A percentile compares a stretch with the other conserved stretches of the same genome.
Conservation (phyloP, 1,139 yeast genomes). For the Geotrichum macrosporum region DNA sequence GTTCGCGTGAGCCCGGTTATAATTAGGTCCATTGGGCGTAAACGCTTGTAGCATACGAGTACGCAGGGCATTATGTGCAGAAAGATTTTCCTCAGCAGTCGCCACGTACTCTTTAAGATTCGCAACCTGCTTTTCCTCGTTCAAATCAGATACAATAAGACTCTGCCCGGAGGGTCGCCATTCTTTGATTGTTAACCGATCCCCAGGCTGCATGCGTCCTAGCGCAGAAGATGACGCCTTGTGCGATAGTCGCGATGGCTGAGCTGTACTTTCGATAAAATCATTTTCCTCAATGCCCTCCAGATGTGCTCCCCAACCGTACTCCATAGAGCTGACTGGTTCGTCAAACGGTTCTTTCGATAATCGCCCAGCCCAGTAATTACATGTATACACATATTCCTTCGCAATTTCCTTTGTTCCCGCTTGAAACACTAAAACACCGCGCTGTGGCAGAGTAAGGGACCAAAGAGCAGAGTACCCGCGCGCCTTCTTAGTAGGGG, state of each 20-base stretch:
- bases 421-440: conserved; percentile 41
- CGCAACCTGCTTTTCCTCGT: conserved; percentile 33
- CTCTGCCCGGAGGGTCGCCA: conserved; percentile 37
- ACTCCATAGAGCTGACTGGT: conserved; percentile 68
- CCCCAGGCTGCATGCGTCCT: conserved; percentile 22
- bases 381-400: conserved; percentile 71
- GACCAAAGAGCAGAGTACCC: conserved; percentile 34
- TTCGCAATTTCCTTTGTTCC: conserved; percentile 66
- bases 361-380: conserved; percentile 85
- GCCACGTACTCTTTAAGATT: conserved; percentile 28
- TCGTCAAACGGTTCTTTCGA: conserved; percentile 68
- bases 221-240: conserved; percentile 7
- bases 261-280: neutral
- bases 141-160: conserved; percentile 28
- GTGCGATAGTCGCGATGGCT: conserved; percentile 8
- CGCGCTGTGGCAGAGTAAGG: conserved; percentile 38
- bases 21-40: conserved; percentile 20
- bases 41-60: conserved; percentile 20
- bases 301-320: conserved; percentile 60
- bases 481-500: conserved; percentile 6
- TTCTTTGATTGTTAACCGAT: conserved; percentile 30
- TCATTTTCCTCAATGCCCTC: conserved; percentile 14
- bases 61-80: conserved; percentile 29
- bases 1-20: conserved; percentile 34
- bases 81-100: conserved; percentile 28